Evolutionary conservation across 495 filamentous ascomycete species (phyloP), one percentile per base, ranked within the genome.

Genomic region (Melanomma pulvis-pyrius): DNA sequence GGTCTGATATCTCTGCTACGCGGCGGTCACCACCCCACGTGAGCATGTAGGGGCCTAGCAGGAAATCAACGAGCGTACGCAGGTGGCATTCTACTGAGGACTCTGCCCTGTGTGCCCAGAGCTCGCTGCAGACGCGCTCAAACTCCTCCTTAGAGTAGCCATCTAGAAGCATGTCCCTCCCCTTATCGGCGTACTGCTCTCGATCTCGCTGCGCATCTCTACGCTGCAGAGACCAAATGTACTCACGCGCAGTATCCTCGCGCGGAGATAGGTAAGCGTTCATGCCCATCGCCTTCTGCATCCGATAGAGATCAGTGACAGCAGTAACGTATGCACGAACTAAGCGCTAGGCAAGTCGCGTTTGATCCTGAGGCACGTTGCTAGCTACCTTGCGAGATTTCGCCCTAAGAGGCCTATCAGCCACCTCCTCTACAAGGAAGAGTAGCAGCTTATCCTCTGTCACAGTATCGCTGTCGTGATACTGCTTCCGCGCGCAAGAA

Each of bases 1-100:
- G 51, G 41, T 65, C 52, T 47, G 21, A 65, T 21, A 65, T 65
- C 51, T 65, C 61, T 3, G 53, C 53, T 34, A 21, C 21, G 48
- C 48, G 24, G 12, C 24, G 48, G 24, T 51, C 22, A 25, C 48
- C 48, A 24, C 48, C 24, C 5, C 22, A 21, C 12, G 48, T 51
- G 22, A 51, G 48, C 48, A 51, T 51, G 48, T 51, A 51, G 48
- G 21, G 48, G 22, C 48, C 24, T 22, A 51, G 48, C 48, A 26
- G 19, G 48, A 51, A 7, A 51, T 51, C 24, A 25, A 51, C 48
- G 21, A 51, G 48, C 48, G 48, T 51, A 51, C 22, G 48, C 19
- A 51, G 25, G 48, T 51, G 48, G 48, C 48, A 51, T 26, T 51
- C 48, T 51, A 7, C 24, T 51, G 22, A 19, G 19, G 48, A 13